Percentiles rank a stretch among this genome's conserved stretches.
phyloP scores from a whole-genome alignment of 805 yeast species.

The Lipomyces starkeyi region DNA sequence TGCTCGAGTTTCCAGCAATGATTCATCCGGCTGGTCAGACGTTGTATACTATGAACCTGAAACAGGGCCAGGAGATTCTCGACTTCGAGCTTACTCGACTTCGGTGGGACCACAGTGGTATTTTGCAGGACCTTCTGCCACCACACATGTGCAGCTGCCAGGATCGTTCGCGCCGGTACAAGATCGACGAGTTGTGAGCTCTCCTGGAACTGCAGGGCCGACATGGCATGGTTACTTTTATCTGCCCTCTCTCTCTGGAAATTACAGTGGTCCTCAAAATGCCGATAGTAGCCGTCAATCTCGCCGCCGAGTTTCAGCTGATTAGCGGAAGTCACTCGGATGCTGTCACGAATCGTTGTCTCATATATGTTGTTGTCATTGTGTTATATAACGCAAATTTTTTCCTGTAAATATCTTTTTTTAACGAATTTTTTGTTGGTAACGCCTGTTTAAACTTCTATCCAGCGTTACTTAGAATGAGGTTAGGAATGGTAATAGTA shows the following conservation, averaged over 20 bases:
- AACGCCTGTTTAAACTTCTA: neutral
- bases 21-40: neutral
- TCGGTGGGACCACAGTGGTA: neutral
- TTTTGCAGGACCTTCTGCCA: neutral
- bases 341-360: neutral
- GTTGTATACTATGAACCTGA: neutral
- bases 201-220: neutral
- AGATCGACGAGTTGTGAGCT: neutral
- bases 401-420: neutral
- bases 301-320: neutral
- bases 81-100: neutral
- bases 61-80: neutral
- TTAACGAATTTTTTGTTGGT: neutral
- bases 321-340: neutral
- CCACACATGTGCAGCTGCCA: neutral
- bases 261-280: neutral
- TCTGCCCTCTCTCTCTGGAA: neutral
- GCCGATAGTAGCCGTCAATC: neutral
- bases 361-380: neutral
- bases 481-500: neutral
- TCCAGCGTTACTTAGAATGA: neutral
- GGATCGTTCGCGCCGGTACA: neutral
- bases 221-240: neutral
- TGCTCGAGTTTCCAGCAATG: neutral
- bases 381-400: neutral